Evolutionary conservation across 768 basidiomycete species (phyloP), one percentile per base, ranked within the genome.

Genomic region (Xerocomellus amylosporus): DNA sequence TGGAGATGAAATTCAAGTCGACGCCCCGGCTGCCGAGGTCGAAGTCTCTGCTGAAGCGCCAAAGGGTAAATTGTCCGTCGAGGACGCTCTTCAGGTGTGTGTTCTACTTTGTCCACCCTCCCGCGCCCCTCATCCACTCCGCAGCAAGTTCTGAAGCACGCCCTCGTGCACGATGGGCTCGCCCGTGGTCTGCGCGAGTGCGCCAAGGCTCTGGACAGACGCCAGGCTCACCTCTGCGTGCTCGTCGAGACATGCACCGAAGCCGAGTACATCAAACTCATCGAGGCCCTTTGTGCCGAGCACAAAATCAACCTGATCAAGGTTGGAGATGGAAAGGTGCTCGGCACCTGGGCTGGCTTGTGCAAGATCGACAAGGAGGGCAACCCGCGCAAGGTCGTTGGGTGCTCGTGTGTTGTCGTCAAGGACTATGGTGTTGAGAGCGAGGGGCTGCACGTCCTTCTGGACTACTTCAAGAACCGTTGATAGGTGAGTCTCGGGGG

Each of bases 221-320:
- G 94, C 67, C 92, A 95, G 81, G 96, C 95, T 53, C 96, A 98
- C 75, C 82, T 98, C 45, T 98, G 96, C 77, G 95, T 99, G 58
- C 88, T 99, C 68, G 95, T 98, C 72, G 96, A 99, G 85, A 93
- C 93, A 53, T 97, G 94, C 82, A 94, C 90, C 49, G 96, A 98
- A 79, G 91, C 95, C 63, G 96, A 98, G 77, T 98, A 99, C 83
- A 91, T 97, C 85, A 98, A 98, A 81, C 92, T 99, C 79, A 97
- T 99, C 64, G 95, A 98, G 79, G 96, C 96, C 47, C 93, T 99
- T 71, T 98, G 96, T 73, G 90, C 93, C 59, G 94, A 97, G 79
- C 95, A 98, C 86, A 96, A 95, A 77, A 98, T 98, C 79, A 93
- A 94, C 81, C 79, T 99, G 61, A 98, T 99, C 91, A 98, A 98